Percentiles rank a stretch among this genome's conserved stretches.
Evolutionary conservation across 495 filamentous ascomycete species (phyloP).

Genomic region (Astrocystis sublimbata): DNA sequence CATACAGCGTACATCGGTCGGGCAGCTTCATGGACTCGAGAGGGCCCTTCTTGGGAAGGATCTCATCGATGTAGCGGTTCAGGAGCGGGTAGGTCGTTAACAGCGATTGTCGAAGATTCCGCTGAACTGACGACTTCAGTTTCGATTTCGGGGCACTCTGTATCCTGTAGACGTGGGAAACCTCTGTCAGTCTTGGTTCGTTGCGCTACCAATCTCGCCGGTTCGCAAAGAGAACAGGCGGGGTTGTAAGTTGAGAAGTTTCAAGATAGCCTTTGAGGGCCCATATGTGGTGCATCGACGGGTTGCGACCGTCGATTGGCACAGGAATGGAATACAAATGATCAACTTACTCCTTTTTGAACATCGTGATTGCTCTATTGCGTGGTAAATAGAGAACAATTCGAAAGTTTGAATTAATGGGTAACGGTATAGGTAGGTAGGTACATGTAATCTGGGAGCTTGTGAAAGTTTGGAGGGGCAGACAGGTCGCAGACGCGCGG

Average conservation of each 20-base stretch:
- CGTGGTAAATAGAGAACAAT: slow-evolving; percentile 6
- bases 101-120: slow-evolving; percentile 77
- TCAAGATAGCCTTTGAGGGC: neutral
- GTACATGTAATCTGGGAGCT: slow-evolving; percentile 27
- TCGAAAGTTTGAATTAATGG: too few species aligned
- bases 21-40: slow-evolving; percentile 91
- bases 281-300: slow-evolving; percentile 24
- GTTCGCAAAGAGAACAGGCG: neutral
- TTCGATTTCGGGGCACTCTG: slow-evolving; percentile 81
- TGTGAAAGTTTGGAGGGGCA: slow-evolving; percentile 40
- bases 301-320: neutral
- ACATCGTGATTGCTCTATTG: slow-evolving; percentile 59
- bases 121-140: slow-evolving; percentile 95
- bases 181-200: neutral
- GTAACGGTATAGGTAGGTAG: neutral
- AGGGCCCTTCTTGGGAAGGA: slow-evolving; percentile 94
- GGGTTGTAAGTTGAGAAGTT: neutral
- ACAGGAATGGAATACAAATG: neutral
- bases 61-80: slow-evolving; percentile 86
- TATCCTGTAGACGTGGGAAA: slow-evolving; percentile 42
- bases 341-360: slow-evolving; percentile 80
- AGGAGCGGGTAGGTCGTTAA: slow-evolving; percentile 83
- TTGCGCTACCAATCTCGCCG: neutral
- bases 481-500: slow-evolving; percentile 9
- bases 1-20: slow-evolving; percentile 83